Conservation (phyloP, 768 basidiomycete genomes). For the Dacryopinax primogenitus region DNA sequence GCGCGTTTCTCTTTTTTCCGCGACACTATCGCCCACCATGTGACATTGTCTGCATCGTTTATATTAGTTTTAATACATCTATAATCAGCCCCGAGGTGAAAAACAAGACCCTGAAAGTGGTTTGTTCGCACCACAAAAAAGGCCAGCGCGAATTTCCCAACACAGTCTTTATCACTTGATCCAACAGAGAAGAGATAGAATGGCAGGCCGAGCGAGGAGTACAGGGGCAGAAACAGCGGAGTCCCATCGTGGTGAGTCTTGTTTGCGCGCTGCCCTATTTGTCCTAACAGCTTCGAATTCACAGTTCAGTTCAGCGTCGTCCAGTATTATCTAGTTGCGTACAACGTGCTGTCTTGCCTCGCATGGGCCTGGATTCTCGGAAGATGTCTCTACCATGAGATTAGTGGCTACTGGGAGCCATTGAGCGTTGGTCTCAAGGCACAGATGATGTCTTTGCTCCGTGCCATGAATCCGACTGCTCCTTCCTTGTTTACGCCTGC, state of each 20-base stretch:
- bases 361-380: slow-evolving; percentile 65
- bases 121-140: too few relatives aligned
- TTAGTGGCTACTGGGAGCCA: slow-evolving; percentile 16
- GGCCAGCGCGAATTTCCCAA: too few relatives aligned
- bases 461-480: slow-evolving; percentile 21
- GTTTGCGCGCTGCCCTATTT: too few relatives aligned
- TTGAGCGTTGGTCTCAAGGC: slow-evolving; percentile 27
- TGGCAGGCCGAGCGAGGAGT: too few relatives aligned
- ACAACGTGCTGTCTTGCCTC: slow-evolving; percentile 61
- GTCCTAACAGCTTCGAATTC: too few relatives aligned
- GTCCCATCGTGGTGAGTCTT: background rate
- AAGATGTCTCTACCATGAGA: background rate
- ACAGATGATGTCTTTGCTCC: slow-evolving; percentile 21
- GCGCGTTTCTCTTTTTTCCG: too few relatives aligned
- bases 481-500: background rate
- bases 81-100: too few relatives aligned
- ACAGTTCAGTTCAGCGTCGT: background rate
- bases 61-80: too few relatives aligned
- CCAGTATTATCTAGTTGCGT: slow-evolving; percentile 52
- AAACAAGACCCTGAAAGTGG: too few relatives aligned
- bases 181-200: too few relatives aligned
- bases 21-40: too few relatives aligned
- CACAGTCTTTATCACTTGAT: too few relatives aligned
- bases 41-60: background rate
- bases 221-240: background rate